phyloP scores from a whole-genome alignment of 129 eudicot species.

The Chrysanthemum seticuspe region DNA sequence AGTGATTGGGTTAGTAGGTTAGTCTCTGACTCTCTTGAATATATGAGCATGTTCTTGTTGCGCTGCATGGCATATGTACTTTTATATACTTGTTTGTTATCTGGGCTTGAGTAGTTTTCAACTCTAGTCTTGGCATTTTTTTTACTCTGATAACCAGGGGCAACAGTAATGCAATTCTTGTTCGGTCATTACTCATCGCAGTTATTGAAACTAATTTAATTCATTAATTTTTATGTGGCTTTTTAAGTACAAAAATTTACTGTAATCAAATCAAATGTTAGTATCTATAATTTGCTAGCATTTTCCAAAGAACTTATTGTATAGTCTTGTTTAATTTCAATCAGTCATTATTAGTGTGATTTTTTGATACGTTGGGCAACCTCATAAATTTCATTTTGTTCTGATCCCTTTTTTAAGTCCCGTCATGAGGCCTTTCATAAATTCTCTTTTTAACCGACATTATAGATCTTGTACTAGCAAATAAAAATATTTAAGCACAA shows the following conservation, averaged over 20 bases:
- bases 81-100: neutral
- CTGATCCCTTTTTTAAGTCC: too few relatives aligned
- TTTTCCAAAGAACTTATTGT: slow-evolving; percentile 1
- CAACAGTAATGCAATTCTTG: too few relatives aligned
- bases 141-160: too few relatives aligned
- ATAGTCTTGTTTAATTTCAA: neutral
- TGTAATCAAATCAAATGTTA: neutral
- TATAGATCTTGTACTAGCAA: slow-evolving; percentile 9
- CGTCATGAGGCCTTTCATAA: too few relatives aligned
- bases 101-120: neutral
- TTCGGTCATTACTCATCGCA: too few relatives aligned
- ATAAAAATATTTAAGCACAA: neutral
- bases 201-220: neutral
- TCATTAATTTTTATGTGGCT: neutral
- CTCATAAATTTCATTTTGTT: too few relatives aligned
- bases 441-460: too few relatives aligned
- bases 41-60: neutral
- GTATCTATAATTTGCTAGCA: neutral
- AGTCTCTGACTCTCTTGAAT: neutral
- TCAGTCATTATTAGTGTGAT: neutral
- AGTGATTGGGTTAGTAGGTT: neutral
- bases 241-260: neutral
- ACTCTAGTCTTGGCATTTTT: too few relatives aligned
- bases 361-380: too few relatives aligned
- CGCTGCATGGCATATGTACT: neutral